Percentiles rank a stretch among this genome's conserved stretches.
Conservation (phyloP, 2,329 filamentous ascomycete species). For the Ophiostoma ulmi region DNA sequence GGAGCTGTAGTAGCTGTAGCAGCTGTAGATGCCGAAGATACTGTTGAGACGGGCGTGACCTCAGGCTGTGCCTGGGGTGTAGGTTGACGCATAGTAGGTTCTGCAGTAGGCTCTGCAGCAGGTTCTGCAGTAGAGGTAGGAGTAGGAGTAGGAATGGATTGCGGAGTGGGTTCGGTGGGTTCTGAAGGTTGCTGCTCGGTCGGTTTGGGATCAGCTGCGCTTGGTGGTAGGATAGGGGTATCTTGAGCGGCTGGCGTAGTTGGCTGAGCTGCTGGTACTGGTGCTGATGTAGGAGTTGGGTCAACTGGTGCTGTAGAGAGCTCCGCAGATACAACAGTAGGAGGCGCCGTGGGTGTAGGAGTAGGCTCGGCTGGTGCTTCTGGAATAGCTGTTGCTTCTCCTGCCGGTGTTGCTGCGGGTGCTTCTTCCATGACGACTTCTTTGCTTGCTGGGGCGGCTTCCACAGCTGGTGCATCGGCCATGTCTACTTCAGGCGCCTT, state of each 20-base stretch:
- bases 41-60: background rate
- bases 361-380: background rate
- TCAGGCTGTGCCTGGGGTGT: background rate
- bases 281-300: background rate
- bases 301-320: background rate
- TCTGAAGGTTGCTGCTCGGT: background rate
- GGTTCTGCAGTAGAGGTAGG: background rate
- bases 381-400: background rate
- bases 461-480: slow-evolving; percentile 13
- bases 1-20: background rate
- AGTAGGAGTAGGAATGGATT: background rate
- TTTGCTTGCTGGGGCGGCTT: background rate
- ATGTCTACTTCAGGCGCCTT: slow-evolving; percentile 10
- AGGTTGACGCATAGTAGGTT: background rate
- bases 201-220: background rate
- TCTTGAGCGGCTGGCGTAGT: background rate
- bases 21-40: background rate
- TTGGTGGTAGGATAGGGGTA: background rate
- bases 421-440: background rate
- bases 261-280: background rate
- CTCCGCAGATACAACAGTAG: background rate
- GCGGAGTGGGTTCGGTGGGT: background rate
- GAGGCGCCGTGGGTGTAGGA: background rate
- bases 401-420: background rate
- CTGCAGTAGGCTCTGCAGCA: background rate